Percentiles rank a stretch among this genome's conserved stretches.
Conservation (phyloP, 1,284 basidiomycete genomes). For the Ustilago xerochloae region DNA sequence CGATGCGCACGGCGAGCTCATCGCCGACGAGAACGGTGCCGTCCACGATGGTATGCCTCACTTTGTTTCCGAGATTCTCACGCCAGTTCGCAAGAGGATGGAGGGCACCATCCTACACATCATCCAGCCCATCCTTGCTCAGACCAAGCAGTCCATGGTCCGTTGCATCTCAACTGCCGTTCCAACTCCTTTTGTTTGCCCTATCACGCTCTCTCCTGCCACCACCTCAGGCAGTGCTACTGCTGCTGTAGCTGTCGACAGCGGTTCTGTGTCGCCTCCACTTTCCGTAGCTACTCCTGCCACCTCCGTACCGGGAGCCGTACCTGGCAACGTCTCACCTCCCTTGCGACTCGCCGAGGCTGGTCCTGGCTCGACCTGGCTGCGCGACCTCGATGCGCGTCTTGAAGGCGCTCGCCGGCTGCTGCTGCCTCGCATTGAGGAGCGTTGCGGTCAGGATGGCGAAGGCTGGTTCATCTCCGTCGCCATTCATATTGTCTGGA, state of each 20-base stretch:
- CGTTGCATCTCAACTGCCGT: constrained; percentile 55
- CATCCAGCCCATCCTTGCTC: constrained; percentile 62
- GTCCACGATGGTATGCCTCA: constrained; percentile 58
- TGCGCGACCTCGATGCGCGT: constrained; percentile 62
- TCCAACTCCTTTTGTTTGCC: constrained; percentile 52
- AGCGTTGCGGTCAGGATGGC: constrained; percentile 63
- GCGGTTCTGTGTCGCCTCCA: constrained; percentile 21
- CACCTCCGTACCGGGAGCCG: constrained; percentile 1
- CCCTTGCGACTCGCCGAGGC: constrained; percentile 28
- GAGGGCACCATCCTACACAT: constrained; percentile 66
- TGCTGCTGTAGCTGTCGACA: constrained; percentile 1
- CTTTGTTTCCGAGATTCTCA: constrained; percentile 66
- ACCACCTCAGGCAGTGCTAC: constrained; percentile 26
- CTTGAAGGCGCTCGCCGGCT: constrained; percentile 60
- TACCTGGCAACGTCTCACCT: constrained; percentile 37
- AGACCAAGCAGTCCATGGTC: constrained; percentile 54
- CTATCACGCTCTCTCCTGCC: constrained; percentile 38
- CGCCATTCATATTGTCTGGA: constrained; percentile 66
- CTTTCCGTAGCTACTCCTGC: background rate
- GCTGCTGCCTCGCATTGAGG: constrained; percentile 61
- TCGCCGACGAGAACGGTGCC: constrained; percentile 51
- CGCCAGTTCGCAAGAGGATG: constrained; percentile 66
- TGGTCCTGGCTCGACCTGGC: constrained; percentile 52
- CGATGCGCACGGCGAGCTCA: constrained; percentile 47
- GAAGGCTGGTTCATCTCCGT: constrained; percentile 67